Evolutionary conservation across 192 early-diverging fungal species (phyloP), one percentile per base, ranked within the genome.

Genomic region (Umbelopsis sp.): DNA sequence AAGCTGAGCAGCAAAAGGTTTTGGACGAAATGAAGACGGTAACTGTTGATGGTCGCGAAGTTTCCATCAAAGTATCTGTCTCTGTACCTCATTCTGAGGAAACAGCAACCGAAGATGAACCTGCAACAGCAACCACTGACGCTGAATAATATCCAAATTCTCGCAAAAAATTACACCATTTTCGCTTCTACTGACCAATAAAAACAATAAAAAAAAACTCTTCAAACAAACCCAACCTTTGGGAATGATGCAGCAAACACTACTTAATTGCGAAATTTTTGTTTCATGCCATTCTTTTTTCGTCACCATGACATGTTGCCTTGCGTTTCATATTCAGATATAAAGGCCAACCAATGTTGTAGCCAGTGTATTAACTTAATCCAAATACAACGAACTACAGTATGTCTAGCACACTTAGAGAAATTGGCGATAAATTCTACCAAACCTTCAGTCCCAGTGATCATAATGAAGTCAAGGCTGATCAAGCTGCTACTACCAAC

Each of bases 1-100:
- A 93, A 67, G 90, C 75, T 14, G 94, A 96, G 71, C 96, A 97
- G 82, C 73, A 82, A 69, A 91, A 85, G 66, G 91, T 89, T 7
- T 69, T 96, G 67, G 83, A 87, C 26, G 85, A 88, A 54, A 76
- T 91, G 50, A 85, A 82, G 70, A 81, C 81, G 67, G 82, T 86
- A 31, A 62, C 77, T 47, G 82, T 89, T 20, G 92, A 94, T 65
- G 93, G 88, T 20, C 85, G 92, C 71, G 78, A 82, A 9, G 70
- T 96, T 53, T 83, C 84, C 70, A 81, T 94, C 56, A 88, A 86
- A 68, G 67, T 91, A 36, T 87, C 89, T 2, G 74, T 86, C 34
- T 85, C 81, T n/a, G 84, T 88, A 45, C 84, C 75, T 49, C 84
- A 62, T 20, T 29, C 16, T 17, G 31, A 62, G 24, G 31, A n/a